Base-by-base conservation (phyloP, 805 yeast species). In the Metschnikowia dekortorum region DNA sequence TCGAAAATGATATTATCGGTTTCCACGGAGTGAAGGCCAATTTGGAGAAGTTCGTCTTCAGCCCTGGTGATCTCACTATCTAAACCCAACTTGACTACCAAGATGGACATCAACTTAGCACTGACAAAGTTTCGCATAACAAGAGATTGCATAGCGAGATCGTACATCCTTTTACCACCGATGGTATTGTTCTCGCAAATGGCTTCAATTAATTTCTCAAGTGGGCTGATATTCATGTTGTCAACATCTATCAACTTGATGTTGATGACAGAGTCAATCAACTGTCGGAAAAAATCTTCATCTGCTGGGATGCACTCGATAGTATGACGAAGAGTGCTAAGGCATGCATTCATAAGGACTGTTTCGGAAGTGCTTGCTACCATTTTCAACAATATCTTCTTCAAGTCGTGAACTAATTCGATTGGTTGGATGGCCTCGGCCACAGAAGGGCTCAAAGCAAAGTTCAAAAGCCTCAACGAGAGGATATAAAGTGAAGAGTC, bases 61-160 rank as follows among this genome's bases (percentile, higher is more conserved):
- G 69, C 59, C 8, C 63, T 54, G 4, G 47, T 53, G 30, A 71
- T 58, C 30, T 66, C 58, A 3, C 30, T 49, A 30, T 70, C 56
- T 13, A 63, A 58, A 2, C 34, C 39, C 34, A 44, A 36, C 32
- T 44, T 28, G 28, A 44, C 28, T 13, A 44, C 46, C 16, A 44
- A 16, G 8, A 44, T 44, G 2, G 74, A 66, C 51, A 71, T 56
- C 9, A 67, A 60, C 39, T 61, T 67, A 11, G 74, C 68, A 47
- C 65, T 62, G 13, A 64, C 58, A 40, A 60, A 57, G 30, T 59
- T 53, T 14, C 53, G 55, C 31, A 55, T 50, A 40, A 62, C 53
- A 11, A 68, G 57, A 13, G 49, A 39, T 9, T 40, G 16, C 49
- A 46, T 44, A 3, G 52, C 58, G 11, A 46, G 26, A 1, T 30